These are phyloP conservation scores for Lactarius hengduanensis DNA, from an alignment of 768 basidiomycete genomes.

Conservation along the genomic window DNA sequence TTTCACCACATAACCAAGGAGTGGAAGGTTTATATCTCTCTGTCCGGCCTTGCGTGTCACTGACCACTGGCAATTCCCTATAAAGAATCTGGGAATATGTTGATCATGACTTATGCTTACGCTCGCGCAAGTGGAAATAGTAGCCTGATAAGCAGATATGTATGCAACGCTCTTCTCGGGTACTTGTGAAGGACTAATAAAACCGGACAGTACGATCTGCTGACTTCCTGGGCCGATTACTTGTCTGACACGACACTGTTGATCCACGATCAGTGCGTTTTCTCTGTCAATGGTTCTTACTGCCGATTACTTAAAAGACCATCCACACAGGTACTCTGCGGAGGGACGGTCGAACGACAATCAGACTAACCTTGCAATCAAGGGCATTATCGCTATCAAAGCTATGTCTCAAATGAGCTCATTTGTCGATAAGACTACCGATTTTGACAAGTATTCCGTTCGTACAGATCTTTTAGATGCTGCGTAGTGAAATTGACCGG, in stretches of 20 bases:
- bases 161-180: background rate
- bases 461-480: slow-evolving; percentile 10
- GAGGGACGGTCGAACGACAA: slow-evolving; percentile 39
- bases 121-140: slow-evolving; percentile 32
- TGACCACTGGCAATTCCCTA: background rate
- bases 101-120: slow-evolving; percentile 37
- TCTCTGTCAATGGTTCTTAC: slow-evolving; percentile 46
- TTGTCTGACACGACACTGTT: slow-evolving; percentile 43
- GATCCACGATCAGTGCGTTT: slow-evolving; percentile 49
- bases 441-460: slow-evolving; percentile 33
- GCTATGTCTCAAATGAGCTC: slow-evolving; percentile 58
- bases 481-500: background rate
- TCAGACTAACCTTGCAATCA: slow-evolving; percentile 69
- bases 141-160: slow-evolving; percentile 30
- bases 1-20: background rate
- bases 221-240: slow-evolving; percentile 37
- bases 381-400: slow-evolving; percentile 65
- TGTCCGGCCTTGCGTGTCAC: background rate
- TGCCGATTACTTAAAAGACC: slow-evolving; percentile 5
- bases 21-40: slow-evolving; percentile 17
- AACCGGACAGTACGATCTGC: slow-evolving; percentile 30
- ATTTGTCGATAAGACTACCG: slow-evolving; percentile 27
- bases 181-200: background rate
- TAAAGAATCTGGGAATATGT: slow-evolving; percentile 37
- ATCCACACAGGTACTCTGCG: slow-evolving; percentile 15